Conservation (phyloP, 352 stramenopile species). For the Halophytophthora polymorphica region DNA sequence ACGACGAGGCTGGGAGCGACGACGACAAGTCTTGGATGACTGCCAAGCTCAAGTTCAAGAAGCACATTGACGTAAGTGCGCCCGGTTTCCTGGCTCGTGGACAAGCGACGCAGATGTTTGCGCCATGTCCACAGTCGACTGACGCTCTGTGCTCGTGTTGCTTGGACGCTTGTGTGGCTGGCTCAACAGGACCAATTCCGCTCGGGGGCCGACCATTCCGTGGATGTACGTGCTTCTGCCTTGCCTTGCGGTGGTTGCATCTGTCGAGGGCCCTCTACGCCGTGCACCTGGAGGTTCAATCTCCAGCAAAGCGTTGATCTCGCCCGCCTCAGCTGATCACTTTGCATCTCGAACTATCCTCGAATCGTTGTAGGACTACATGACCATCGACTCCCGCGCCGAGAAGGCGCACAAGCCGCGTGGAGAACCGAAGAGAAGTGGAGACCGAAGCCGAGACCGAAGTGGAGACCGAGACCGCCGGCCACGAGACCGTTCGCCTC, state of each 20-base stretch:
- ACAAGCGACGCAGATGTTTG: not conserved
- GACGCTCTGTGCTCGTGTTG: not conserved
- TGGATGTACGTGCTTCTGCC: conserved; percentile 36
- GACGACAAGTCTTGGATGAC: conserved; percentile 78
- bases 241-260: not conserved
- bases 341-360: too few species aligned
- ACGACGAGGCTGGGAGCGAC: conserved; percentile 34
- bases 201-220: conserved; percentile 41
- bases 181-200: conserved; percentile 67
- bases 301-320: not conserved
- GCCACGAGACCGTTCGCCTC: conserved; percentile 9
- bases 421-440: conserved; percentile 12
- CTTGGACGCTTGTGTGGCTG: conserved; percentile 3
- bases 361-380: conserved; percentile 46
- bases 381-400: conserved; percentile 63
- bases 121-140: not conserved
- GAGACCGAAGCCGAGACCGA: conserved; percentile 1
- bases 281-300: not conserved
- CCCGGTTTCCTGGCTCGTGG: too few species aligned
- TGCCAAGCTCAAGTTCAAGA: conserved; percentile 88
- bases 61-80: conserved; percentile 78
- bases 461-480: conserved; percentile 4
- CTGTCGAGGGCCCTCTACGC: conserved; percentile 4
- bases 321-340: too few species aligned
- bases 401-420: conserved; percentile 10